Conservation (phyloP, 805 yeast species). For the Komagataella pseudopastoris region DNA sequence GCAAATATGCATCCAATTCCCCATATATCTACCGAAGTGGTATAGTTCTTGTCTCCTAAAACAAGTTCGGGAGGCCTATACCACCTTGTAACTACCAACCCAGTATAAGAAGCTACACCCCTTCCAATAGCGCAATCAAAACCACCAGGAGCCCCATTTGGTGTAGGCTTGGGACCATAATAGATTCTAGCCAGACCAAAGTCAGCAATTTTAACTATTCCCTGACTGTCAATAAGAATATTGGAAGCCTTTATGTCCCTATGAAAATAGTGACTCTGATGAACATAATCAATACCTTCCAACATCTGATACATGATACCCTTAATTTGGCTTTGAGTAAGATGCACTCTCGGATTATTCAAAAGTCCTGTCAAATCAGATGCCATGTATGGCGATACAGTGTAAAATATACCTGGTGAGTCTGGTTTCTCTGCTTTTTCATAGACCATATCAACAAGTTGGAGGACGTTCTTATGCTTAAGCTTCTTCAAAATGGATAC, state of each 20-base stretch:
- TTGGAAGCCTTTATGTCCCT: conserved; percentile 97
- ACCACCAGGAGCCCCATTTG: conserved; percentile 31
- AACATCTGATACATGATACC: conserved; percentile 71
- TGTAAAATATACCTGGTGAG: conserved; percentile 39
- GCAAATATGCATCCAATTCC: conserved; percentile 95
- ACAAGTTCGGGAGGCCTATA: conserved; percentile 92
- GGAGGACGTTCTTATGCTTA: conserved; percentile 58
- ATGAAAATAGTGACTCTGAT: conserved; percentile 48
- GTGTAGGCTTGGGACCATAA: conserved; percentile 20
- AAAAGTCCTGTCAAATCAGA: conserved; percentile 84
- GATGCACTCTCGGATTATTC: conserved; percentile 56
- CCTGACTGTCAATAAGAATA: conserved; percentile 63
- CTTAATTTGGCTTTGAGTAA: conserved; percentile 62
- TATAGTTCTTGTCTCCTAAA: conserved; percentile 73
- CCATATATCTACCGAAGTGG: conserved; percentile 96
- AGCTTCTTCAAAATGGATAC: conserved; percentile 67
- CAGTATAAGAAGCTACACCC: conserved; percentile 38
- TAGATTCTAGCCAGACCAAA: conserved; percentile 78
- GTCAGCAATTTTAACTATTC: conserved; percentile 82
- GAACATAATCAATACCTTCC: conserved; percentile 73
- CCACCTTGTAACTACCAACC: conserved; percentile 89
- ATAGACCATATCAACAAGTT: conserved; percentile 67
- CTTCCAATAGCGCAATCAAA: conserved; percentile 30
- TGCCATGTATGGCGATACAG: conserved; percentile 88
- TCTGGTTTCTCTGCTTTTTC: conserved; percentile 11